Evolutionary conservation across 1,284 basidiomycete genomes (phyloP), one percentile per base, ranked within the genome.

Genomic region (Trichosporon faecale): DNA sequence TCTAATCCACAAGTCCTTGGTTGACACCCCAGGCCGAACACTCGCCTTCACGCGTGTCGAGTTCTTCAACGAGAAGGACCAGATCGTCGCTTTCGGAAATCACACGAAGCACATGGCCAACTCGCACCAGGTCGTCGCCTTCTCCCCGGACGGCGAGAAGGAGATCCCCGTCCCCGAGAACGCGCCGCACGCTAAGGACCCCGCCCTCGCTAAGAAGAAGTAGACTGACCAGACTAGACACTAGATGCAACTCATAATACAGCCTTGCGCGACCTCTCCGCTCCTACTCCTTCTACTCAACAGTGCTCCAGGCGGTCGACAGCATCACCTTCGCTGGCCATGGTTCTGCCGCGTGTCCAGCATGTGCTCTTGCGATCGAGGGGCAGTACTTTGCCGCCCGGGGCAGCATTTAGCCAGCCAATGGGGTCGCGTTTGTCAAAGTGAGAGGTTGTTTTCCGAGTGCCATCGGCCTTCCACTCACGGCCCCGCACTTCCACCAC

Each of bases 31-130:
- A 79, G 80, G 80, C 37, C 74, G 74, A 35, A 79, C 78, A 12
- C 73, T 81, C 35, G 79, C 81, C 2, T 79, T 76, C 65, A 81
- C 81, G 4, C 68, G 78, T 66, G 78, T 81, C 67, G 76, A 76
- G 33, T 82, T 82, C 68, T 81, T 76, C 70, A 75, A 76, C 35
- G 52, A 71, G 25, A 72, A 78, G n/a, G 72, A 76, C 35, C 79
- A 80, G 71, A 66, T 83, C 14, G 78, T 83, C n/a, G 83, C 83
- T 4, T 82, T 78, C 70, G 83, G 82, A 12, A 76, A 73, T 55
- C 83, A 84, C 75, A 84, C 83, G 23, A 84, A 84, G 72, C 76
- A 79, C 49, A 78, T 84, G 76, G 80, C 77, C 68, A 72, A 75
- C 12, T 74, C 72, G 55, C 72, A 71, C 25, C 73, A 75, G 7